Evolutionary conservation across 805 yeast species (phyloP).

Genomic region (Hagleromyces aurorensis): DNA sequence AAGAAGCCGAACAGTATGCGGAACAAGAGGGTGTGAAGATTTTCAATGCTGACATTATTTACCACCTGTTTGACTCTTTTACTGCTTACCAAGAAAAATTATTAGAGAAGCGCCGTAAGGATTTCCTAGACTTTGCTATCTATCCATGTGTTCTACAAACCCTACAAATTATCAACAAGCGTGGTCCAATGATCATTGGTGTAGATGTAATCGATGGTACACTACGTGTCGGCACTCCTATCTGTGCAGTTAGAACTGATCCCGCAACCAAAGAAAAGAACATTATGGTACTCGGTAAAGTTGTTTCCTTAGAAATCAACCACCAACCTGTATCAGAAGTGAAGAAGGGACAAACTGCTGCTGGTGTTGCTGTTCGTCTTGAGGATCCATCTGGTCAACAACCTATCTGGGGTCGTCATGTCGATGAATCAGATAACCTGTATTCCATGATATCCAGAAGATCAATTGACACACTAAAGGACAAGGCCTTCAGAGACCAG

Average conservation of each 20-base stretch:
- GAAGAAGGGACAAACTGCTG: slow-evolving; percentile 90
- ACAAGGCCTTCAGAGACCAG: slow-evolving; percentile 92
- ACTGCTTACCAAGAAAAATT: slow-evolving; percentile 85
- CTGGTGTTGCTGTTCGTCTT: slow-evolving; percentile 98
- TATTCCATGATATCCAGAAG: slow-evolving; percentile 87
- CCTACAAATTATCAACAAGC: slow-evolving; percentile 91
- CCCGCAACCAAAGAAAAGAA: slow-evolving; percentile 73
- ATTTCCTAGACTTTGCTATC: slow-evolving; percentile 78
- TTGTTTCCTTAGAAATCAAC: slow-evolving; percentile 89
- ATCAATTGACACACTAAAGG: slow-evolving; percentile 95
- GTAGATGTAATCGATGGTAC: slow-evolving; percentile 93
- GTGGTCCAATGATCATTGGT: slow-evolving; percentile 99
- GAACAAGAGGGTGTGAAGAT: slow-evolving; percentile 85
- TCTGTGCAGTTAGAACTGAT: slow-evolving; percentile 84
- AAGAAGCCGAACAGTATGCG: slow-evolving; percentile 98
- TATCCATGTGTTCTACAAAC: slow-evolving; percentile 95
- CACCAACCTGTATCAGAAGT: slow-evolving; percentile 75
- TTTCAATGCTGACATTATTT: slow-evolving; percentile 93
- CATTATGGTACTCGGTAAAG: slow-evolving; percentile 71
- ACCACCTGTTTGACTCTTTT: slow-evolving; percentile 92
- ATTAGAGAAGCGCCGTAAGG: slow-evolving; percentile 84
- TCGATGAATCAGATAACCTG: slow-evolving; percentile 83
- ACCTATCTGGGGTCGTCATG: slow-evolving; percentile 99
- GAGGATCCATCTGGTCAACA: slow-evolving; percentile 88
- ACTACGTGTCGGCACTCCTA: slow-evolving; percentile 87